A percentile compares a stretch with the other conserved stretches of the same genome.
phyloP scores from a whole-genome alignment of 108 stramenopile genomes.

The Phaeodactylum tricornutum region DNA sequence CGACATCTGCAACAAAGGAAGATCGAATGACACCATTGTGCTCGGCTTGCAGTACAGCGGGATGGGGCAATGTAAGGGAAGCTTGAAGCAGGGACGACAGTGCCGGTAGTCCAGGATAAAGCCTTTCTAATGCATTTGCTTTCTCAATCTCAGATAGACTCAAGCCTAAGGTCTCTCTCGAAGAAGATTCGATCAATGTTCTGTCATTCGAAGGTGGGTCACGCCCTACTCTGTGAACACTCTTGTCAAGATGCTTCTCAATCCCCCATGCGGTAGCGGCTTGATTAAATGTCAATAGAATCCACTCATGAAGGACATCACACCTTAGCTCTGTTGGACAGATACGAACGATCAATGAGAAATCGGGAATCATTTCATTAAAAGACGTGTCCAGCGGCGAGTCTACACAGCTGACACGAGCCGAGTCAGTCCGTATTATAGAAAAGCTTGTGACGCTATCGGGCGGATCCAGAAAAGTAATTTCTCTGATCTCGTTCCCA shows the following conservation, averaged over 20 bases:
- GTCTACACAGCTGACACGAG: no score
- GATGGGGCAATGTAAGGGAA: slow-evolving; percentile 47
- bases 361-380: no score
- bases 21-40: slow-evolving; percentile 25
- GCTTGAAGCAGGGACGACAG: slow-evolving; percentile 28
- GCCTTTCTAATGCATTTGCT: slow-evolving; percentile 15
- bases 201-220: no score
- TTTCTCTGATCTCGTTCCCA: no score
- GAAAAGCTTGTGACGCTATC: no score
- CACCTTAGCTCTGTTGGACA: slow-evolving; percentile 39
- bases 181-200: background rate
- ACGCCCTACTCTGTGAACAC: no score
- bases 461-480: no score
- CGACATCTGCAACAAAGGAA: slow-evolving; percentile 35
- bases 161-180: no score
- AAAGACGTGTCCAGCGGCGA: no score
- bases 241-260: slow-evolving; percentile 40
- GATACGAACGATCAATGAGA: no score
- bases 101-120: slow-evolving; percentile 40
- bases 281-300: slow-evolving; percentile 57
- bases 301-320: slow-evolving; percentile 48
- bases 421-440: no score
- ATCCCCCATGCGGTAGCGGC: slow-evolving; percentile 47
- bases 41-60: slow-evolving; percentile 30
- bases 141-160: slow-evolving; percentile 4